Evolutionary conservation across 345 rosid species (phyloP), one percentile per base, ranked within the genome.

Genomic region (Ceriops decandra): DNA sequence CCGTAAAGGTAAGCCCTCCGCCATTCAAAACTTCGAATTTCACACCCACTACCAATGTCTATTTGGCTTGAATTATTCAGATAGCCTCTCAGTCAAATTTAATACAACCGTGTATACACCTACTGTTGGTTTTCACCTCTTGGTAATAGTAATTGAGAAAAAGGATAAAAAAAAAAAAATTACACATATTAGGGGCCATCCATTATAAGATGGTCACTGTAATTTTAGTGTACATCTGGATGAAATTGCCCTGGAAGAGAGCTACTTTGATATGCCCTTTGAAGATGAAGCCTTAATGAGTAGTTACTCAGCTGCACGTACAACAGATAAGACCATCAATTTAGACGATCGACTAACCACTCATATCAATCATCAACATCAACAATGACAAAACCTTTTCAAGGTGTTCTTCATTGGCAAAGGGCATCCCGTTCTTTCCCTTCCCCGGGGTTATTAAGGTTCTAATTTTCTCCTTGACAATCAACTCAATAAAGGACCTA

Each of bases 271-370:
- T 72, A 77, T 17, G 86, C 75, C 63, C 82, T 82, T 74, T 78
- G 86, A 32, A 85, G 81, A 68, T 85, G 80, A 62, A 85, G 80
- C 76, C 75, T 76, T 69, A 85, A 57, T 10, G 88, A 70, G 36
- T 80, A 85, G 79, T 82, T 82, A 68, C 63, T 82, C 75, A 78
- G 70, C 86, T 85, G 85, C 78, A 75, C 15, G 54, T 8, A 65
- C 31, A 62, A 31, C 24, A 76, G 22, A 67, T 21, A n/a, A n/a
- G 17, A 42, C 5, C 61, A 57, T 74, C 31, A 54, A 6, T 26
- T 46, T 52, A 46, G 31, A 54, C 20, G n/a, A 60, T 26, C 46
- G 60, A 35, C 65, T 0, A 22, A 31, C 46, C 56, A 33, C 22
- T 46, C 22, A 16, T 38, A n/a, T 32, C 31, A 60, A 10, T 28